Base-by-base conservation (phyloP, 176 grass and related monocot species). In the Oryza australiensis region DNA sequence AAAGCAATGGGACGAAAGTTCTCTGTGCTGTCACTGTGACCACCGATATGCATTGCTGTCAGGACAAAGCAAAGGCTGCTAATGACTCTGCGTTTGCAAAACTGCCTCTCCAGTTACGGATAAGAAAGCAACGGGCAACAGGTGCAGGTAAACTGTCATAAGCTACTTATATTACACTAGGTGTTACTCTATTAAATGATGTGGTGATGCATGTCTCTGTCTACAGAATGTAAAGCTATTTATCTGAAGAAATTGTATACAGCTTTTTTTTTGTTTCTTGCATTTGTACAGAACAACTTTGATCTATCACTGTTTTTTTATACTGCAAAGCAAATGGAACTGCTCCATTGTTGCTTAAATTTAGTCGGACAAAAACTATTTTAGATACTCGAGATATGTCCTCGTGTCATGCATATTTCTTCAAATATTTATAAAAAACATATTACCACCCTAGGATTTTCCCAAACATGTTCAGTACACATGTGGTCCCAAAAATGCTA, bases 1-100 rank as follows among this genome's bases (percentile, higher is more conserved):
- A 80, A 32, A 79, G 69, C n/a, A 28, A 49, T 64, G 9, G 26
- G 46, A 23, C 6, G 18, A 74, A 79, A 74, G 12, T 30, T 68
- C 15, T 22, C 4, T 48, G 26, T 9, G 9, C 12, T 57, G 55
- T 53, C 42, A 16, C 30, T 66, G 33, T 57, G 41, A n/a, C 68
- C 53, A 72, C 68, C 13, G 83, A 10, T 76, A 22, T 33, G 26
- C 12, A 35, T 7, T 41, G 13, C 23, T 68, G 33, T 22, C 46
- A 7, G 24, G 26, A 27, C 70, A 43, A 53, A 37, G 60, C 70
- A 13, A 49, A 23, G 76, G 12, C 48, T 15, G 12, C 24, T 4
- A 42, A 10, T 10, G 38, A 12, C 12, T 45, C 41, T 16, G 32
- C 11, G 22, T 18, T 24, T 26, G 33, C 18, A 73, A 82, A 20